Evolutionary conservation across 768 basidiomycete species (phyloP).

Genomic region (Clathrus columnatus): DNA sequence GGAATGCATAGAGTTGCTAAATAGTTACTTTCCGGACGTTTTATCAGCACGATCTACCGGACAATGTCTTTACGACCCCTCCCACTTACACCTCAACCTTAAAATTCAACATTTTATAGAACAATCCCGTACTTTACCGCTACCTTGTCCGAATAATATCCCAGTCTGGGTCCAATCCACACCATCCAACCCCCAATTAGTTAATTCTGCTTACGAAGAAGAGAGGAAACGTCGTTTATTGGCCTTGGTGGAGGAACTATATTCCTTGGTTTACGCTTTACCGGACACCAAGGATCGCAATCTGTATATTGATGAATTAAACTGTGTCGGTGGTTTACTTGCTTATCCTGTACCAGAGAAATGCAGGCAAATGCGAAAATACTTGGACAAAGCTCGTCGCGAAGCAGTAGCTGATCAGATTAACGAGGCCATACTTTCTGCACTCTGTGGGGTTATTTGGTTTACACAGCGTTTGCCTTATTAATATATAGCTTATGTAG

Average conservation of each 20-base stretch:
- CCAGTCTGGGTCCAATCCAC: constrained; percentile 27
- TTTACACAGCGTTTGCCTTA: not conserved
- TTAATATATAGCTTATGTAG: not conserved
- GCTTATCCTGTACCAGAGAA: constrained; percentile 78
- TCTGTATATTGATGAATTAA: constrained; percentile 60
- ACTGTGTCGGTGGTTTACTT: constrained; percentile 65
- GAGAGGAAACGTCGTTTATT: constrained; percentile 19
- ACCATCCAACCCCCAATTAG: constrained; percentile 26
- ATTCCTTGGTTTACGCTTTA: constrained; percentile 51
- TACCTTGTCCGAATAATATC: constrained; percentile 25
- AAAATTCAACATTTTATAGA: constrained; percentile 85
- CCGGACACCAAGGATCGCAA: constrained; percentile 45
- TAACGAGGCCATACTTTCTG: constrained; percentile 77
- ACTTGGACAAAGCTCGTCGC: constrained; percentile 67
- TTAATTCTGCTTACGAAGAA: constrained; percentile 49
- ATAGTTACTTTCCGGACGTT: constrained; percentile 69
- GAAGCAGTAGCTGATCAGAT: constrained; percentile 83
- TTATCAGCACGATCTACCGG: constrained; percentile 28
- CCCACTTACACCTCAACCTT: constrained; percentile 74
- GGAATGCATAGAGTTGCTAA: constrained; percentile 56
- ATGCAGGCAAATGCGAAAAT: constrained; percentile 51
- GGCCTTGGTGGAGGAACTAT: constrained; percentile 32
- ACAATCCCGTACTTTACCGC: constrained; percentile 63
- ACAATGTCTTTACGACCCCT: constrained; percentile 37
- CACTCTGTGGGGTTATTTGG: not conserved